Evolutionary conservation across 768 basidiomycete genomes (phyloP).

Genomic region (Mycena polygramma): DNA sequence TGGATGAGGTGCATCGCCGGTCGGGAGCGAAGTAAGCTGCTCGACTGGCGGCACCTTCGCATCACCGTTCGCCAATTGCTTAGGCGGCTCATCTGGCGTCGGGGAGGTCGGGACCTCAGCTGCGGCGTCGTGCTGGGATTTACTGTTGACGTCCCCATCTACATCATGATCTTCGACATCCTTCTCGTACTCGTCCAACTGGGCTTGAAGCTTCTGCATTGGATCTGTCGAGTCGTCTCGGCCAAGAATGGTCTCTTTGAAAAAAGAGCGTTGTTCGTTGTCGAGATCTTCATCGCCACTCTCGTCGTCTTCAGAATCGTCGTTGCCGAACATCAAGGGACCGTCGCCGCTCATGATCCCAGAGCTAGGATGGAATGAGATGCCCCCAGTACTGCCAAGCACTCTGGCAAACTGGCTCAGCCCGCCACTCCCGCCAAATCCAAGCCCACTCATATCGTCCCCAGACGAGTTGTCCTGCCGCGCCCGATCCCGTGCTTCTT

Average conservation of each 20-base stretch:
- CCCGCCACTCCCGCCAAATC: conserved; percentile 50
- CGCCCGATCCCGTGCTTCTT: conserved; percentile 61
- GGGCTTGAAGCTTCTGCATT: conserved; percentile 68
- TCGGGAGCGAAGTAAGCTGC: conserved; percentile 64
- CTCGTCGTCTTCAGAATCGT: conserved; percentile 70
- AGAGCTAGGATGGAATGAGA: conserved; percentile 72
- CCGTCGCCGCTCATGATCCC: conserved; percentile 64
- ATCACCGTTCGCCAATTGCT: conserved; percentile 61
- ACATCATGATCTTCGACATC: conserved; percentile 55
- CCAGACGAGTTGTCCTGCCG: conserved; percentile 45
- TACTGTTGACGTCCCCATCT: conserved; percentile 54
- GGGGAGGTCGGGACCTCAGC: conserved; percentile 39
- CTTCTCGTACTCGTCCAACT: conserved; percentile 73
- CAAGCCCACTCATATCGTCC: conserved; percentile 46
- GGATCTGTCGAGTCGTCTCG: conserved; percentile 64
- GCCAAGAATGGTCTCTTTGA: conserved; percentile 61
- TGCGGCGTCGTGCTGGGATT: conserved; percentile 43
- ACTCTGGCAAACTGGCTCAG: conserved; percentile 67
- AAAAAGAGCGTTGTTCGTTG: conserved; percentile 57
- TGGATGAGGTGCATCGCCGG: conserved; percentile 67
- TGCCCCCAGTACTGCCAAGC: conserved; percentile 69
- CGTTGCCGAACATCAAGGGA: conserved; percentile 73
- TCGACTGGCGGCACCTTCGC: conserved; percentile 53
- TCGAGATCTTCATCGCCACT: conserved; percentile 63
- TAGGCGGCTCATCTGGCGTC: conserved; percentile 50